phyloP scores from a whole-genome alignment of 345 rosid genomes.

The Eucalyptus rudis region DNA sequence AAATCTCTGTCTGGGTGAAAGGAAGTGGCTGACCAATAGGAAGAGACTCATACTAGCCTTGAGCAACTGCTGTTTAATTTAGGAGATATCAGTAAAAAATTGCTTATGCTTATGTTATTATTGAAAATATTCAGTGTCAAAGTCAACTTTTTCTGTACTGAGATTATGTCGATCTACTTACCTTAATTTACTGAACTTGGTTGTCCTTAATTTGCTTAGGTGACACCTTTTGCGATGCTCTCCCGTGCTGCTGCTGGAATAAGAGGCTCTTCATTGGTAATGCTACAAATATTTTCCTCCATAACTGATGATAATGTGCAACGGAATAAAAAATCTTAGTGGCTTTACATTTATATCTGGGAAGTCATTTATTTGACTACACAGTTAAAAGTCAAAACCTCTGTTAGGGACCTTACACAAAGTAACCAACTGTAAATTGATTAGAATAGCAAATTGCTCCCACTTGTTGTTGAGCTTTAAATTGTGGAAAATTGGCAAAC shows the following conservation, averaged over 20 bases:
- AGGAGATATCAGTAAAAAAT: neutral
- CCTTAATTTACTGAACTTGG: neutral
- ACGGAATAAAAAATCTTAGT: neutral
- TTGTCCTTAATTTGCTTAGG: slow-evolving; percentile 26
- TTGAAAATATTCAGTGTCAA: neutral
- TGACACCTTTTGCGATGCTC: slow-evolving; percentile 90
- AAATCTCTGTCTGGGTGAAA: neutral
- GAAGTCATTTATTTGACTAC: neutral
- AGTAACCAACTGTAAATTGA: neutral
- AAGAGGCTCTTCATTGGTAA: slow-evolving; percentile 88
- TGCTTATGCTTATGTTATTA: neutral
- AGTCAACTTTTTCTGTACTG: neutral
- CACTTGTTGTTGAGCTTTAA: neutral
- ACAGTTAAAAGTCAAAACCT: neutral
- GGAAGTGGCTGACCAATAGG: neutral
- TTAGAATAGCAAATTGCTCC: neutral
- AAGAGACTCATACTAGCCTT: neutral
- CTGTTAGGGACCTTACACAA: neutral
- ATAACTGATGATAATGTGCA: neutral
- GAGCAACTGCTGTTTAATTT: neutral
- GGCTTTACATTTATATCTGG: neutral
- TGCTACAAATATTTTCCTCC: neutral
- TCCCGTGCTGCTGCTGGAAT: slow-evolving; percentile 93
- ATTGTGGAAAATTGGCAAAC: neutral
- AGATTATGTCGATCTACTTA: neutral